Evolutionary conservation across 768 basidiomycete species (phyloP).

Genomic region (Tephrocybe sp.): DNA sequence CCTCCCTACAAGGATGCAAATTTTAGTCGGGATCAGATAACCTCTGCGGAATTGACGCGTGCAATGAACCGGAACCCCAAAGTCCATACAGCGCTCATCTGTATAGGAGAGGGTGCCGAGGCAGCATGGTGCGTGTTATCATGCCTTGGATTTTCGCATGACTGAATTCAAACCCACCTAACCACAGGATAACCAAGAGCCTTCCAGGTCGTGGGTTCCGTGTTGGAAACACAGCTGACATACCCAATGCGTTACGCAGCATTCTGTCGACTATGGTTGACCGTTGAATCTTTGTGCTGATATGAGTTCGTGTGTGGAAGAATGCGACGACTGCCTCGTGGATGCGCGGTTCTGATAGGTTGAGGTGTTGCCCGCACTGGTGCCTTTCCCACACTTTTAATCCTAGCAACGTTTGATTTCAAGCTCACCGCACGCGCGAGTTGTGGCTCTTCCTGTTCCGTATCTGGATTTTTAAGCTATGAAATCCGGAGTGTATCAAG

Average conservation of each 20-base stretch:
- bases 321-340: slow-evolving; percentile 30
- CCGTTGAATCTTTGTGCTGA: too few species aligned
- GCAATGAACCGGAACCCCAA: slow-evolving; percentile 61
- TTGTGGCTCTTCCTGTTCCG: slow-evolving; percentile 15
- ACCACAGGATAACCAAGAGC: slow-evolving; percentile 54
- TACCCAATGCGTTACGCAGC: slow-evolving; percentile 59
- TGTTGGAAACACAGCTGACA: slow-evolving; percentile 59
- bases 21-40: slow-evolving; percentile 61
- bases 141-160: too few species aligned
- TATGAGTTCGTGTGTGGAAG: too few species aligned
- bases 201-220: slow-evolving; percentile 61
- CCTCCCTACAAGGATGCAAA: slow-evolving; percentile 64
- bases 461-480: slow-evolving; percentile 19
- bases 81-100: slow-evolving; percentile 64
- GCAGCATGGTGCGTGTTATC: slow-evolving; percentile 47
- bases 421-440: slow-evolving; percentile 13
- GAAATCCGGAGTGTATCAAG: slow-evolving; percentile 16
- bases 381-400: slow-evolving; percentile 41
- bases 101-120: slow-evolving; percentile 69
- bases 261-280: slow-evolving; percentile 60
- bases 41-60: slow-evolving; percentile 52
- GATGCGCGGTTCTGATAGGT: slow-evolving; percentile 28
- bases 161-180: background rate
- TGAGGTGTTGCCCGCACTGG: slow-evolving; percentile 22
- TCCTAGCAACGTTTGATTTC: slow-evolving; percentile 20